phyloP scores from a whole-genome alignment of 1,139 yeast genomes.

The Hyphopichia khmerensis region DNA sequence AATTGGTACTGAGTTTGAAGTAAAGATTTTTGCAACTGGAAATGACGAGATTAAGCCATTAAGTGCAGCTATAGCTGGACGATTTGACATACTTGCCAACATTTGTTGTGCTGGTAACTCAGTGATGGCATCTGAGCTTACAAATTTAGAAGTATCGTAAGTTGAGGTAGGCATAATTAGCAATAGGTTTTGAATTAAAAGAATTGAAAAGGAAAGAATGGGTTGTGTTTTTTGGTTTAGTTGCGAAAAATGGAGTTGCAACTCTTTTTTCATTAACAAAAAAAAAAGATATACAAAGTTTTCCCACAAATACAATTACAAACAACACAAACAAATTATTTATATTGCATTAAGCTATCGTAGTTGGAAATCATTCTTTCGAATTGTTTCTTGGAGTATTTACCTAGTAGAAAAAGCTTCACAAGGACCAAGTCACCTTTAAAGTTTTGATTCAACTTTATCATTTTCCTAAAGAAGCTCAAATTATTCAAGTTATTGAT shows the following conservation, averaged over 20 bases:
- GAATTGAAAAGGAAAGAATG: background rate
- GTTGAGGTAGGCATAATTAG: background rate
- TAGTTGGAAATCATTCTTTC: background rate
- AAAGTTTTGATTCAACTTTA: background rate
- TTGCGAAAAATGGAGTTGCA: background rate
- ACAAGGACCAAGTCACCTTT: constrained; percentile 2
- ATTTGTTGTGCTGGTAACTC: constrained; percentile 46
- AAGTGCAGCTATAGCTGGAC: constrained; percentile 60
- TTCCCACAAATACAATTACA: background rate
- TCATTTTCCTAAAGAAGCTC: background rate
- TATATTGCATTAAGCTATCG: constrained; percentile 2
- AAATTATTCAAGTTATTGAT: background rate
- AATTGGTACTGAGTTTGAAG: constrained; percentile 59
- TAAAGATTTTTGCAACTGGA: constrained; percentile 56
- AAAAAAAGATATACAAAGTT: too few relatives aligned
- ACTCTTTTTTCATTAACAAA: too few relatives aligned
- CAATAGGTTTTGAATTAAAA: background rate
- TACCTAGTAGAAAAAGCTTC: constrained; percentile 2
- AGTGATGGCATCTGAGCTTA: constrained; percentile 4
- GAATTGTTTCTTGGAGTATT: background rate
- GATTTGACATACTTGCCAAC: constrained; percentile 45
- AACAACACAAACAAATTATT: background rate
- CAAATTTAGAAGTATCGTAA: constrained; percentile 1
- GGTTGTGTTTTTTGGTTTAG: too few relatives aligned
- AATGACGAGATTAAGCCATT: constrained; percentile 60